These are phyloP conservation scores for Udeniomyces megalosporus DNA, from an alignment of 768 basidiomycete species.

Conservation along the genomic window DNA sequence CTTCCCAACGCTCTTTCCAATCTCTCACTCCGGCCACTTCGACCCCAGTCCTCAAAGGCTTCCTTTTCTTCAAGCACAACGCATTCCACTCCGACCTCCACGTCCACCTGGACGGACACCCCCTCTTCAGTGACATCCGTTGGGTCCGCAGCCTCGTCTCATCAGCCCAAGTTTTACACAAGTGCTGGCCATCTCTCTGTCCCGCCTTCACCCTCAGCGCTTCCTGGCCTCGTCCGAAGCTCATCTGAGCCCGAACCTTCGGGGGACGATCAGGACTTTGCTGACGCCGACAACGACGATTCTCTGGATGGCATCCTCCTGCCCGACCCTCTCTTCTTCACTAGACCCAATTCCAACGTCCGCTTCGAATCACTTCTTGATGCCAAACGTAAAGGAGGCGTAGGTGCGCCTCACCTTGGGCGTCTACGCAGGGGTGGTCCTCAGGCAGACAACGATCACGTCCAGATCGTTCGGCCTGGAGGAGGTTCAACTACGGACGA, in stretches of 20 bases:
- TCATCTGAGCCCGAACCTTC: constrained; percentile 45
- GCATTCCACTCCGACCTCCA: neutral
- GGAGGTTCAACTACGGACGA: neutral
- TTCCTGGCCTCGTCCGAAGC: neutral
- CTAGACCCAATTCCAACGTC: neutral
- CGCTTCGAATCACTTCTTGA: constrained; percentile 2
- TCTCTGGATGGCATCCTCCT: constrained; percentile 60
- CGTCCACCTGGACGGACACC: neutral
- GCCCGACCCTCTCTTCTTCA: constrained; percentile 48
- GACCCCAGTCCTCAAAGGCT: constrained; percentile 61
- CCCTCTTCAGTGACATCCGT: constrained; percentile 5
- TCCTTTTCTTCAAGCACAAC: constrained; percentile 47
- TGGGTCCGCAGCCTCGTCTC: neutral
- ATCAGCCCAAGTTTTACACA: neutral
- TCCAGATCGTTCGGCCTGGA: constrained; percentile 1
- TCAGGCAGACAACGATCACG: neutral
- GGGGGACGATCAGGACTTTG: constrained; percentile 35
- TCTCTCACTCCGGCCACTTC: constrained; percentile 65
- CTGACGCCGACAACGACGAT: constrained; percentile 35
- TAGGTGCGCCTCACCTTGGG: no score
- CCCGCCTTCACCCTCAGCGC: neutral
- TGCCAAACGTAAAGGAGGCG: constrained; percentile 16
- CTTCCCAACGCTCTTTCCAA: constrained; percentile 64
- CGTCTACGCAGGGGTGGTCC: no score
- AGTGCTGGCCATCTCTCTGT: neutral